A percentile compares a stretch with the other conserved stretches of the same genome.
phyloP scores from a whole-genome alignment of 495 filamentous ascomycete genomes.

The Bacidia rubella region DNA sequence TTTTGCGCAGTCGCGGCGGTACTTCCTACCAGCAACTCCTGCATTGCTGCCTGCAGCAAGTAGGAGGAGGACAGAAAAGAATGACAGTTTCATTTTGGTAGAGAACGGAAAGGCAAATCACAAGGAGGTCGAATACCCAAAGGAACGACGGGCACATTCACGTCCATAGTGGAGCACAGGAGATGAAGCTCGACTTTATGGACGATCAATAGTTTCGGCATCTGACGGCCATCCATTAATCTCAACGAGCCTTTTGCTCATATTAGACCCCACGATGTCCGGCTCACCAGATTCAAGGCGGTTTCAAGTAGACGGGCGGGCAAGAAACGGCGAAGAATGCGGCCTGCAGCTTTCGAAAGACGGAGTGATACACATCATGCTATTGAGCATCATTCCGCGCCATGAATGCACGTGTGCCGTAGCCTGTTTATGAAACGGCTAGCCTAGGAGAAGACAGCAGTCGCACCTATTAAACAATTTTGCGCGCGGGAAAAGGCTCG shows the following conservation, averaged over 20 bases:
- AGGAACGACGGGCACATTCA: background rate
- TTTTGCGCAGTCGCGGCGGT: background rate
- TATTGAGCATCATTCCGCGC: no score
- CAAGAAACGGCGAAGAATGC: background rate
- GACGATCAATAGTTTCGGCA: no score
- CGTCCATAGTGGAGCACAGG: no score
- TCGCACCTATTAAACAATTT: background rate
- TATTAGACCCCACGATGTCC: no score
- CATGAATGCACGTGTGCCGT: no score
- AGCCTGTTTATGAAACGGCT: background rate
- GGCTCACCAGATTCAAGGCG: background rate
- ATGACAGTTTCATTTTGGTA: slow-evolving; percentile 1
- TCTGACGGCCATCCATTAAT: no score
- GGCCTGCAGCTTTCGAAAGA: no score
- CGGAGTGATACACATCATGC: no score
- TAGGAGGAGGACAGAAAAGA: background rate
- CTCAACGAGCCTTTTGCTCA: background rate
- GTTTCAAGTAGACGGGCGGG: background rate
- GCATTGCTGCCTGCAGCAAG: slow-evolving; percentile 1
- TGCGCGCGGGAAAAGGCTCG: background rate
- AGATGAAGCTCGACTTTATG: no score
- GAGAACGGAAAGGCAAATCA: background rate
- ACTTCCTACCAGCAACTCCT: background rate
- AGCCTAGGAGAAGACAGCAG: background rate
- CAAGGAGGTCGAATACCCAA: background rate